Conservation (phyloP, 257 asterid species). For the Solanum appendiculatum region DNA sequence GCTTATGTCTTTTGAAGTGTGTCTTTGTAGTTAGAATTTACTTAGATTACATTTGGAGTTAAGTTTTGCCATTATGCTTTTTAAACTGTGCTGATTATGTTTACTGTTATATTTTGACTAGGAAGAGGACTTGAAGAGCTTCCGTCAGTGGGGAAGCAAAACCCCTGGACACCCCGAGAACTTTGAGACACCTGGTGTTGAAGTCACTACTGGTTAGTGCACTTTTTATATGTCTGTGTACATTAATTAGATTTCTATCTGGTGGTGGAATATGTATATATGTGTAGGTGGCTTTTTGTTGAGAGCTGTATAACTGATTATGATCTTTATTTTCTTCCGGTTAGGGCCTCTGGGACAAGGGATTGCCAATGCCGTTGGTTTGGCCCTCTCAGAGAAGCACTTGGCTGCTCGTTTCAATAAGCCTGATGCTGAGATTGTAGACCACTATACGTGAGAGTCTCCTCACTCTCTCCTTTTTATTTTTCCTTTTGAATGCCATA, state of each 20-base stretch:
- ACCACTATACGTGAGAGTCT: conserved; percentile 67
- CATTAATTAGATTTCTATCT: neutral
- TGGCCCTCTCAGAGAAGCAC: conserved; percentile 84
- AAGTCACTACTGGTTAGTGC: conserved; percentile 79
- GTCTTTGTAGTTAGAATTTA: neutral
- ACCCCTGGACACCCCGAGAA: conserved; percentile 94
- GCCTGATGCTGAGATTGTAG: conserved; percentile 63
- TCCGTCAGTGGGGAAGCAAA: conserved; percentile 83
- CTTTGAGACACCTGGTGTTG: conserved; percentile 86
- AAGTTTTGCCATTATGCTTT: neutral
- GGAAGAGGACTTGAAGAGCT: conserved; percentile 78
- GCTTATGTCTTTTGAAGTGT: neutral
- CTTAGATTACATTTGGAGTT: conserved; percentile 6
- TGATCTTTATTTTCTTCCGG: conserved; percentile 4
- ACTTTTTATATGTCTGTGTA: neutral
- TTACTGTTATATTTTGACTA: conserved; percentile 2
- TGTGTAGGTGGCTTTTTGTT: neutral
- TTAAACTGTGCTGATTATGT: conserved; percentile 1
- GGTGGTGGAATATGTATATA: neutral
- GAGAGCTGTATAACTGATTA: neutral
- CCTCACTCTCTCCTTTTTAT: neutral
- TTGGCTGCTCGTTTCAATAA: conserved; percentile 86
- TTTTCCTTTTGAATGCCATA: neutral
- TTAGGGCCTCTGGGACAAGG: conserved; percentile 94
- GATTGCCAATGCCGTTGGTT: conserved; percentile 78